Evolutionary conservation across 331 rosid genomes (phyloP).

Genomic region (Rhamnella rubrinervis): DNA sequence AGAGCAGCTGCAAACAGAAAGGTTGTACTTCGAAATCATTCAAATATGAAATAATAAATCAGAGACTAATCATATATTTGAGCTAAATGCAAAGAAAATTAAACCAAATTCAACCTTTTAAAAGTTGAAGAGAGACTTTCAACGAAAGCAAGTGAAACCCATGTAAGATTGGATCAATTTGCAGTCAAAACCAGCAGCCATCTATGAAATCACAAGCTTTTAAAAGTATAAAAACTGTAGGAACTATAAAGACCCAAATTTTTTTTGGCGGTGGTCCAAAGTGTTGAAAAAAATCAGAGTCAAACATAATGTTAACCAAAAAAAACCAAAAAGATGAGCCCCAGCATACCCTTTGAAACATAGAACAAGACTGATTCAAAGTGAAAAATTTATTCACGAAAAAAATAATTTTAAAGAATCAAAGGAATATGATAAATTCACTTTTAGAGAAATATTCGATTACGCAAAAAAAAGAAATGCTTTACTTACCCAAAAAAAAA

Average conservation of each 20-base stretch:
- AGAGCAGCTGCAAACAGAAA: constrained; percentile 42
- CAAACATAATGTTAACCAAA: constrained; percentile 41
- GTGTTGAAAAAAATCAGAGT: constrained; percentile 58
- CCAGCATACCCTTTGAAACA: constrained; percentile 1
- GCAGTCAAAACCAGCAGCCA: constrained; percentile 38
- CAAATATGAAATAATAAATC: constrained; percentile 33
- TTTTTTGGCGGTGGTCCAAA: constrained; percentile 11
- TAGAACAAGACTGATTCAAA: constrained; percentile 34
- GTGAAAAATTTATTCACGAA: constrained; percentile 19
- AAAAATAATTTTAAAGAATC: not conserved
- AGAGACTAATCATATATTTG: constrained; percentile 23
- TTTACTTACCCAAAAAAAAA: constrained; percentile 7
- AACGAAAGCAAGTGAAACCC: constrained; percentile 24
- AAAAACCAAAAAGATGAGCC: constrained; percentile 1
- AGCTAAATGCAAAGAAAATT: constrained; percentile 28
- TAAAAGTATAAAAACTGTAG: not conserved
- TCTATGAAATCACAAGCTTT: constrained; percentile 12
- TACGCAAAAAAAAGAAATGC: not conserved
- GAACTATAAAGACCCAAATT: not conserved
- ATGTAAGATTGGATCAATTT: constrained; percentile 10
- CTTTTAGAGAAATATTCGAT: constrained; percentile 29
- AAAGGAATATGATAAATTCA: constrained; percentile 18
- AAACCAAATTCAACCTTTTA: constrained; percentile 30
- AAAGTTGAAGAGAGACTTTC: constrained; percentile 16
- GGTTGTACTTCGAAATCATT: constrained; percentile 44